Evolutionary conservation across 176 grass and related monocot genomes (phyloP), one percentile per base, ranked within the genome.

Genomic region (Aegilops sharonensis): DNA sequence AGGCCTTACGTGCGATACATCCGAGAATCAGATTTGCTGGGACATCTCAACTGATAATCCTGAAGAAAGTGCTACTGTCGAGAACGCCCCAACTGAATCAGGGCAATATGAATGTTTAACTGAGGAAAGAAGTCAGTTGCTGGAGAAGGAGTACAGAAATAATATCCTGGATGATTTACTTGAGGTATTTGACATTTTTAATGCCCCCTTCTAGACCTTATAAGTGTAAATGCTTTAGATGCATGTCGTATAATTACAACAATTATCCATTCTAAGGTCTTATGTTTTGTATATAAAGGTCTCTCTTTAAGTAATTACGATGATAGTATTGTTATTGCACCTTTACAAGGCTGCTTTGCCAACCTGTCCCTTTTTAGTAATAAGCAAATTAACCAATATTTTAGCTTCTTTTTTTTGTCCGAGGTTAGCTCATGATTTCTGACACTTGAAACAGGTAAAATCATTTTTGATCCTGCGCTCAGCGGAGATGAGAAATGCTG

Each of bases 161-260:
- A 88, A 91, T 77, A 86, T 98, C 92, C 86, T 98, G 25, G 92
- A 95, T 92, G 92, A 98, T 92, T 86, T 95, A 83, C 91, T 99
- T 39, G 97, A 99, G 94, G 97, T 96, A 85, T 66, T 82, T 70
- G 50, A 63, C 31, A 23, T 54, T 78, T 79, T 13, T 80, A 32
- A 43, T 79, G 23, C 12, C 9, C 2, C 25, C 36, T 83, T 61
- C 5, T 48, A 27, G 11, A 48, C 18, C 68, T 77, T 67, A 34
- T 24, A 30, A 15, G 52, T 34, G 21, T 5, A 77, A 61, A 67
- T 61, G 27, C 42, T 76, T 81, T 34, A 15, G 47, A 30, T 25
- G 11, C 30, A 65, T 81, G 39, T 48, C 74, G 4, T 61, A 39
- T 40, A 85, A 80, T 40, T 74, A 30, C 36, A 77, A 4, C 31